Evolutionary conservation across 1,284 basidiomycete species (phyloP), one percentile per base, ranked within the genome.

Genomic region (Boletus mariae): DNA sequence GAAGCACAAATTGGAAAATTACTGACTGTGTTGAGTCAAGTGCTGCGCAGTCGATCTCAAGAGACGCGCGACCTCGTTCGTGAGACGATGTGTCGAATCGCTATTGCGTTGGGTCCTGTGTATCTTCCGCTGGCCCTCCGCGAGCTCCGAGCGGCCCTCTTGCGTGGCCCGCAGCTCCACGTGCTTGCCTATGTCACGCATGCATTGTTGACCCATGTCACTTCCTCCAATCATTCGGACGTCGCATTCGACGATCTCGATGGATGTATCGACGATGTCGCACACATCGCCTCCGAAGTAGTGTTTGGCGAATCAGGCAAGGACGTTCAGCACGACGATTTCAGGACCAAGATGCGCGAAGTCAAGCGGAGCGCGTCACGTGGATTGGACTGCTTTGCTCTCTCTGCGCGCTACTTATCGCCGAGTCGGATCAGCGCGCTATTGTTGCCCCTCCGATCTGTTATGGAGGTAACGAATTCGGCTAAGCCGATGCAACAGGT

Each of bases 261-360:
- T 61, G 79, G 80, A 17, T 88, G 89, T 56, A 86, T 95, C 44
- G 79, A 80, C 35, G 87, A 92, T 59, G 77, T 92, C 1, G 86
- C 90, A 0, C 82, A 90, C 62, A 76, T 98, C 34, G 87, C 94
- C 2, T 85, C 90, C 1, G 96, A 98, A 65, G 96, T 98, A 53
- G 82, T 98, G 50, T 98, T 98, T 66, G 96, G 96, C 13, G 86
- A 93, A 64, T 95, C 94, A 0, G 92, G 90, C 10, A 92, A 93
- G 68, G 94, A 98, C 64, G 88, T 92, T 0, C 84, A 87, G 48
- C 80, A 87, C 3, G 93, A 96, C 61, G 95, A 90, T 26, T 97
- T 94, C 83, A 93, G 89, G 75, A 96, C 94, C 15, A 97, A 93
- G 72, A 90, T 94, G 84, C 82, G 88, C 23, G 94, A 98, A 73